Evolutionary conservation across 208 protist species (phyloP).

Genomic region (Crithidia expoeki): DNA sequence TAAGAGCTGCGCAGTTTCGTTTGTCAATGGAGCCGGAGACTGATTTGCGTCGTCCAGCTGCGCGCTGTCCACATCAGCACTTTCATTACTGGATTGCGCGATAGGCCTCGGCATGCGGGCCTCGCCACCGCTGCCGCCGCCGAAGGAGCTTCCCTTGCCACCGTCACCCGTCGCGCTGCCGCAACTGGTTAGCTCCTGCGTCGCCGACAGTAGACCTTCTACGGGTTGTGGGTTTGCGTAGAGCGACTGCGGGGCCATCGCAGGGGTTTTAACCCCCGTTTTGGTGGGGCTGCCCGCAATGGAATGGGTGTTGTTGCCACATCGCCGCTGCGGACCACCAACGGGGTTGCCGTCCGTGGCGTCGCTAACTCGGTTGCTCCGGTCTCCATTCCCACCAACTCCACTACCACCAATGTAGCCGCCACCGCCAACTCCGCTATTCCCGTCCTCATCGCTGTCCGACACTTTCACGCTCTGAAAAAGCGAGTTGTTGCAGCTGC

Average conservation of each 20-base stretch:
- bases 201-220: neutral
- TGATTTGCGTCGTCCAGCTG: neutral
- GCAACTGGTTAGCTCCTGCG: neutral
- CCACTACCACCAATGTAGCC: neutral
- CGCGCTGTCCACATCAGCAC: neutral
- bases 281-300: neutral
- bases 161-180: neutral
- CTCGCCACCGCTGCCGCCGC: neutral
- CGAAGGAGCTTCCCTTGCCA: neutral
- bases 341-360: neutral
- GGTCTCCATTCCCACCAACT: too few species aligned
- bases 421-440: neutral
- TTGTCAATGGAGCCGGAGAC: neutral
- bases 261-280: neutral
- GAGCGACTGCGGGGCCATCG: neutral
- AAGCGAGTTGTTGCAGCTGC: neutral
- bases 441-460: constrained; percentile 41
- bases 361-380: neutral
- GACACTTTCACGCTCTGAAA: constrained; percentile 25
- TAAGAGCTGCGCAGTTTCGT: neutral
- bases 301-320: neutral
- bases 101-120: neutral
- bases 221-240: neutral
- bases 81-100: neutral
- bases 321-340: neutral